These are phyloP conservation scores for Coniferiporia weirii DNA, from an alignment of 1,284 basidiomycete species.

Conservation along the genomic window DNA sequence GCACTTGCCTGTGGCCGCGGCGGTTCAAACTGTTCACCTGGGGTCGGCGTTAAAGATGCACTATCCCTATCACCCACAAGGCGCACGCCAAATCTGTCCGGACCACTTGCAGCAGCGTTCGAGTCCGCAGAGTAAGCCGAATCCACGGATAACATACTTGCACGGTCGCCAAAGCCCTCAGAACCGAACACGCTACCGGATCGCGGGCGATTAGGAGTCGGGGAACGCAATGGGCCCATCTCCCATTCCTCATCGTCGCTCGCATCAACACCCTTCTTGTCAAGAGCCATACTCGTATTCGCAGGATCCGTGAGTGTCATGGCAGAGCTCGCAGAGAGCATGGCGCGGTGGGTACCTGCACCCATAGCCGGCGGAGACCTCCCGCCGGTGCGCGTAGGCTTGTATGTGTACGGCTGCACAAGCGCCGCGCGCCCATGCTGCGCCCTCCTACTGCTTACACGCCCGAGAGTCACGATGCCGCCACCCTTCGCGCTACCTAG, in stretches of 20 bases:
- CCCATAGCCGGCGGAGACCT: neutral
- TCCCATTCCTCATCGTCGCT: neutral
- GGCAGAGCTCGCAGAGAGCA: neutral
- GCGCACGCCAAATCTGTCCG: neutral
- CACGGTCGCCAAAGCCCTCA: neutral
- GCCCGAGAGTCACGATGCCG: no score
- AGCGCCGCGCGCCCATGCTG: neutral
- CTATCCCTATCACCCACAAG: neutral
- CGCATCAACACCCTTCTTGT: neutral
- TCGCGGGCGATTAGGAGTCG: neutral
- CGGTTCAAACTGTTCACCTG: no score
- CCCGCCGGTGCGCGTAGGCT: neutral
- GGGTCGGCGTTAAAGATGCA: no score
- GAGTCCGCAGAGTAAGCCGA: neutral
- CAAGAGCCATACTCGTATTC: neutral
- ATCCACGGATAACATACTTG: neutral
- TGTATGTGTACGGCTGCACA: conserved; percentile 8
- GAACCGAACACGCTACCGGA: neutral
- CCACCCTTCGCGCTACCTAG: neutral
- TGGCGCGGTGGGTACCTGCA: neutral
- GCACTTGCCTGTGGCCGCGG: no score
- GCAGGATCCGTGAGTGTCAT: conserved; percentile 3
- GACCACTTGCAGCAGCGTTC: neutral
- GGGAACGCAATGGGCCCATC: conserved; percentile 1
- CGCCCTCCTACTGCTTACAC: neutral